Base-by-base conservation (phyloP, 2,329 filamentous ascomycete genomes). In the Exophiala phaeomuriformis region DNA sequence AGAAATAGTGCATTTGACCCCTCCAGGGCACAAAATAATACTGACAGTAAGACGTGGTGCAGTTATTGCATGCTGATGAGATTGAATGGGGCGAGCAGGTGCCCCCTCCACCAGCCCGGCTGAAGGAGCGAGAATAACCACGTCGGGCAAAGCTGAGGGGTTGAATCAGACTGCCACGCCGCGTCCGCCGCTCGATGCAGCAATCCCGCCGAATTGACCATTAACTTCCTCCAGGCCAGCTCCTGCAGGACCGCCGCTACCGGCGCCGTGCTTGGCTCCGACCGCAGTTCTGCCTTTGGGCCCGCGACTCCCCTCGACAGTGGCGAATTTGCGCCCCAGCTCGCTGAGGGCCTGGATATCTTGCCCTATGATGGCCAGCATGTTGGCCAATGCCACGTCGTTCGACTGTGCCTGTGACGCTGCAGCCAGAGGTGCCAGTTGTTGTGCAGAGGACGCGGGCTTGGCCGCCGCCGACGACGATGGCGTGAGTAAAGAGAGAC, bases 401-500 rank as follows among this genome's bases (percentile, higher is more conserved):
- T 94, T 93, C 56, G 84, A 77, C 71, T 95, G 87, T 49, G 85
- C 82, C 36, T 85, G 75, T 36, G 87, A 80, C 68, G 95, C 86
- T 33, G 79, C 75, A 30, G 83, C 76, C 65, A 91, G 88, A 0
- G 80, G 77, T 33, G 83, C 76, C 65, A 91, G 88, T 0, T 80
- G 77, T 33, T 54, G 40, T 32, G 35, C 8, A 28, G 51, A 36
- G 3, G 51, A 29, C 10, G 77, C 75, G 29, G 76, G 72, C 63
- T 88, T 19, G 19, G 19, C 19, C 19, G 19, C 19, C 19, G 19
- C 19, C 19, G 19, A 19, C 78, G 1, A 84, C 77, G 2, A 19
- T 19, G 91, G 89, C 3, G 85, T 82, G 50, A 96, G 79, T 12
- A 97, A 83, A 37, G 86, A 86, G 30, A 96, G 79, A 48, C 91